phyloP scores from a whole-genome alignment of 106 monocot genomes.

The Phalaenopsis equestris region DNA sequence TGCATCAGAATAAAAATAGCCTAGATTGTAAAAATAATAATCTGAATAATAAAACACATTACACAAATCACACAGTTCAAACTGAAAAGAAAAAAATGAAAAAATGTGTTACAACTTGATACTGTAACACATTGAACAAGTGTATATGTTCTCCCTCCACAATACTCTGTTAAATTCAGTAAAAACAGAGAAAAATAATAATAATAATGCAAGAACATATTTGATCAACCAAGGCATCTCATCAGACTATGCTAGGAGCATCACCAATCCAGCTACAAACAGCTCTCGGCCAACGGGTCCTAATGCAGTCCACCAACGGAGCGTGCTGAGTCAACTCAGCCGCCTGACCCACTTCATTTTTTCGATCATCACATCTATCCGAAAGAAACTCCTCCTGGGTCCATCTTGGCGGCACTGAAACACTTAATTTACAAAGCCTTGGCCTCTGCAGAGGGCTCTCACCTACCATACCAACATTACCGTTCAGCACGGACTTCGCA shows the following conservation, averaged over 20 bases:
- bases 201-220: neutral
- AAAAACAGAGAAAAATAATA: neutral
- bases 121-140: neutral
- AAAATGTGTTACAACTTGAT: neutral
- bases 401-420: conserved; percentile 81
- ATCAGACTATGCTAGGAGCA: conserved; percentile 84
- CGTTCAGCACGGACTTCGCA: conserved; percentile 70
- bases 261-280: conserved; percentile 75
- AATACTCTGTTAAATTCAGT: neutral
- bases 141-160: neutral
- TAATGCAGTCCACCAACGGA: conserved; percentile 90
- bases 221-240: neutral
- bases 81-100: neutral
- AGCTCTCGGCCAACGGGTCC: conserved; percentile 89
- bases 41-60: conserved; percentile 1
- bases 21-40: neutral
- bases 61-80: neutral
- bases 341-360: conserved; percentile 12
- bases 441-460: conserved; percentile 55
- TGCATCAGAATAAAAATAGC: no score
- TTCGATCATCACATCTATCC: conserved; percentile 16
- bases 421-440: conserved; percentile 65
- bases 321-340: conserved; percentile 56
- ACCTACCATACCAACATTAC: conserved; percentile 17
- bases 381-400: conserved; percentile 66